Conservation (phyloP, 495 filamentous ascomycete species). For the Lophium mytilinum region DNA sequence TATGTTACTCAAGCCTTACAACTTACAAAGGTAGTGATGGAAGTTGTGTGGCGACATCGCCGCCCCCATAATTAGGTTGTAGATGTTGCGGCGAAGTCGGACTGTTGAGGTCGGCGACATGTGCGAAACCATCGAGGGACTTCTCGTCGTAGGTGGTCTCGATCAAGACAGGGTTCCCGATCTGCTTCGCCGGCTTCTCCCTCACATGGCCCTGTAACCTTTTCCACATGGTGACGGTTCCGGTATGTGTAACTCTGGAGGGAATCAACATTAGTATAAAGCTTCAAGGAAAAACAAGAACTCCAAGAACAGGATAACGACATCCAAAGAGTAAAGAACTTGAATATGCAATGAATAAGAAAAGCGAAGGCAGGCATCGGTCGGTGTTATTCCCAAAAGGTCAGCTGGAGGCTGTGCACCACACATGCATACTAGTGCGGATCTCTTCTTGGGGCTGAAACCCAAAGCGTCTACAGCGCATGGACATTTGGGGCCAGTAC, state of each 20-base stretch:
- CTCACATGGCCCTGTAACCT: constrained; percentile 28
- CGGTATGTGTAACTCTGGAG: not conserved
- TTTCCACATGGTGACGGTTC: constrained; percentile 23
- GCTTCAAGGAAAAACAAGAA: too few species aligned
- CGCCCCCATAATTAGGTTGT: constrained; percentile 6
- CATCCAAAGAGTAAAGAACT: not conserved
- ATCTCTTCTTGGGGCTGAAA: too few species aligned
- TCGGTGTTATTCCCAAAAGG: too few species aligned
- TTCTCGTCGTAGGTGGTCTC: constrained; percentile 37
- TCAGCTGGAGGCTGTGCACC: too few species aligned
- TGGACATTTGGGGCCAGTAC: too few species aligned
- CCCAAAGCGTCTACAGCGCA: too few species aligned
- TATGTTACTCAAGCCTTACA: not conserved
- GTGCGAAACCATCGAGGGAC: constrained; percentile 22
- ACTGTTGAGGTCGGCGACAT: constrained; percentile 16
- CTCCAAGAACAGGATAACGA: not conserved
- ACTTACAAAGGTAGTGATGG: constrained; percentile 11
- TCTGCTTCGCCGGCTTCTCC: constrained; percentile 35
- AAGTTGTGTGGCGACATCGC: constrained; percentile 1
- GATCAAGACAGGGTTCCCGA: constrained; percentile 40
- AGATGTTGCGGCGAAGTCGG: constrained; percentile 16
- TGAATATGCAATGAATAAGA: not conserved
- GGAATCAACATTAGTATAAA: too few species aligned
- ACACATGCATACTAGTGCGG: too few species aligned
- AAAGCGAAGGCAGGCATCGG: not conserved